Evolutionary conservation across 1,284 basidiomycete species (phyloP), one percentile per base, ranked within the genome.

Genomic region (Xerocomus alliaceus): DNA sequence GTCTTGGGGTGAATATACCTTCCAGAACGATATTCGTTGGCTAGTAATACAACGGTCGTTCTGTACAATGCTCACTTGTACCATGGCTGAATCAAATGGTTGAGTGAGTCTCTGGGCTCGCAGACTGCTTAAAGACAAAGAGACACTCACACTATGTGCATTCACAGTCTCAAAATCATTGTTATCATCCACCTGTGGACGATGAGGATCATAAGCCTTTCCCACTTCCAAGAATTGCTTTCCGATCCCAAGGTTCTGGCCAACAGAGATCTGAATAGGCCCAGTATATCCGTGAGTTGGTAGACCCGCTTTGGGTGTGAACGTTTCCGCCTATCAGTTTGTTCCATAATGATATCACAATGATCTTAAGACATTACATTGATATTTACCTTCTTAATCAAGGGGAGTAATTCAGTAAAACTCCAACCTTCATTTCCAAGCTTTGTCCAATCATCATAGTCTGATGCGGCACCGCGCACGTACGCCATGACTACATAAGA

Each of bases 381-480:
- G 3, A 10, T 8, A 3, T 10, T 29, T 41, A 84, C 86, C 78
- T 86, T 84, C 62, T 77, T 80, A 29, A 87, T 64, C 5, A 87
- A 71, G 0, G 87, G 84, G 24, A 87, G 80, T 18, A 87, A 1
- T 28, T 70, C 54, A 17, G 35, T 28, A 28, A 67, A 83, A 17
- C 83, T 78, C 87, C 86, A 88, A 2, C 86, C 86, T 20, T 77
- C 71, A 63, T 88, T 87, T 0, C 78, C 76, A 28, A 84, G 72
- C 3, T 75, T 64, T 60, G 81, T 80, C 86, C 86, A 87, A 53
- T 81, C 84, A 52, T 87, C 83, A 56, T 82, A 87, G 66, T 87
- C 86, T 1, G 86, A 86, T 7, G 83, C 80, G 17, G 81, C 74
- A 1, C 82, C 81, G 12, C 87, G 81, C 10, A 79, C 83, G 58